Evolutionary conservation across 306 rosid species (phyloP), one percentile per base, ranked within the genome.

Genomic region (Herpetospermum pedunculosum): DNA sequence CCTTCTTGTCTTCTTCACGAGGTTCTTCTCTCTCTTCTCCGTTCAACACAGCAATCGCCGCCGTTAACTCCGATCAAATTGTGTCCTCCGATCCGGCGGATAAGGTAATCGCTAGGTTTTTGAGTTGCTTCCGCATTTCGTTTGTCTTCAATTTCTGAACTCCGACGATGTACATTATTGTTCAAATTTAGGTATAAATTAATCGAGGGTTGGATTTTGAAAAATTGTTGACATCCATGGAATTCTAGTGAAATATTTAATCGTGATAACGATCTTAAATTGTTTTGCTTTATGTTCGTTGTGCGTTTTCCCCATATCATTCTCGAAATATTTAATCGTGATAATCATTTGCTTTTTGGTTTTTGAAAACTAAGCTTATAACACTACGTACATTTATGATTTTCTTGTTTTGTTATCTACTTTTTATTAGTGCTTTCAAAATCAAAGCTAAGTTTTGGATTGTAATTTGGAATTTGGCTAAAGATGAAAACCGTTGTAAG

Each of bases 31-130:
- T 48, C 25, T 75, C 35, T 65, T 73, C 16, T 76, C 89, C 77
- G 74, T 88, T 81, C 73, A 84, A 80, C 67, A 74, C 92, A 4
- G 84, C 87, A 68, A 88, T 84, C 70, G 80, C 96, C 13, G 87
- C 97, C 80, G 85, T 92, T 59, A 89, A 91, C 72, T 89, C 97
- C 78, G 89, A 87, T 79, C 77, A 83, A 58, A 62, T 90, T 77
- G 85, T 80, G 80, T 84, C 96, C 65, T 86, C 96, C 70, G 83
- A 81, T 80, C 54, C 86, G 37, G 16, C 81, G 32, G 82, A 68
- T 73, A 85, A 88, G 94, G 98, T 88, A 57, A 77, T 19, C 35
- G 59, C 64, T 74, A 60, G 72, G 35, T 18, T 55, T 23, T 25
- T 6, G 3, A 23, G 6, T 1, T 38, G 19, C 34, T 65, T 41